phyloP scores from a whole-genome alignment of 306 rosid genomes.

The Rosa rugosa region DNA sequence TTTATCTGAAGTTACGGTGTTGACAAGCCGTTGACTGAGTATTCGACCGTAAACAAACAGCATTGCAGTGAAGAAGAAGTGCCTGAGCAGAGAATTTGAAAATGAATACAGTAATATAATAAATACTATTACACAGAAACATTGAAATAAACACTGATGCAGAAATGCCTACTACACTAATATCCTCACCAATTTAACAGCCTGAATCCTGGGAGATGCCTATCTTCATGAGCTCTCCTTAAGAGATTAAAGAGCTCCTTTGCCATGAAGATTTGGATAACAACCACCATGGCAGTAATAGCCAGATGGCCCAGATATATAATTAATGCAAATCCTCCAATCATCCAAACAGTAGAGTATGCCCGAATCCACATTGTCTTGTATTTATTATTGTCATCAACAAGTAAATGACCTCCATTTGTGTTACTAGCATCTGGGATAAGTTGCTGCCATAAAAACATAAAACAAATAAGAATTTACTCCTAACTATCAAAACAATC shows the following conservation, averaged over 20 bases:
- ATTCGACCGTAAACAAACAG: conserved; percentile 93
- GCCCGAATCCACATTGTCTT: conserved; percentile 86
- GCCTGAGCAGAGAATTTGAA: conserved; percentile 57
- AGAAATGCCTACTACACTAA: conserved; percentile 19
- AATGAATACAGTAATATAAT: conserved; percentile 14
- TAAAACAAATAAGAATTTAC: background rate
- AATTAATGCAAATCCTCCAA: conserved; percentile 78
- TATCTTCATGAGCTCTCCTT: conserved; percentile 87
- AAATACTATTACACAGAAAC: conserved; percentile 16
- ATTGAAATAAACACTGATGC: conserved; percentile 18
- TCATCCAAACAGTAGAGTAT: conserved; percentile 92
- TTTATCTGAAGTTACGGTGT: conserved; percentile 80
- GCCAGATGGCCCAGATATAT: conserved; percentile 92
- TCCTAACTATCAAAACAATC: background rate
- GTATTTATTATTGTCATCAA: conserved; percentile 80
- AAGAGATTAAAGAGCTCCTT: conserved; percentile 87
- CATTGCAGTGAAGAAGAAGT: conserved; percentile 98
- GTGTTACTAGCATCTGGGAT: conserved; percentile 58
- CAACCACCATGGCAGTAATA: conserved; percentile 90
- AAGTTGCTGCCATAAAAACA: conserved; percentile 48
- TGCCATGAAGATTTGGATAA: conserved; percentile 97
- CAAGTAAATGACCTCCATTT: conserved; percentile 72
- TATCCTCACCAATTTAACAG: conserved; percentile 73
- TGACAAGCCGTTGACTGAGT: conserved; percentile 88
- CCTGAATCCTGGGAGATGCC: conserved; percentile 94